These are phyloP conservation scores for Penicillium sp. DNA, from an alignment of 2,329 filamentous ascomycete species.

Conservation along the genomic window DNA sequence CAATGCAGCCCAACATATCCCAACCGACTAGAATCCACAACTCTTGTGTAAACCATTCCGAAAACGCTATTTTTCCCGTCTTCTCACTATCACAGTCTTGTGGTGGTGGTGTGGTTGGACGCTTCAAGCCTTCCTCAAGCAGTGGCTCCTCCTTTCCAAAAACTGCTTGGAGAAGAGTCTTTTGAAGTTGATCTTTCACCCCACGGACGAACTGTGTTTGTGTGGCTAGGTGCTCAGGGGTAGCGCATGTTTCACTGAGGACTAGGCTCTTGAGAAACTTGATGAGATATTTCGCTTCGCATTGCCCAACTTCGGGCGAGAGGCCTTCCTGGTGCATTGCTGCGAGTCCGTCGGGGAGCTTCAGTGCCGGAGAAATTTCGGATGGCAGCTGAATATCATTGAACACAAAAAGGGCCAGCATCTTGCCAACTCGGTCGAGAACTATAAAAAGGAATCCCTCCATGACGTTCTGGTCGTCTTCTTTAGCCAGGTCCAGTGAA, in stretches of 20 bases:
- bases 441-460: constrained; percentile 48
- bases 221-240: neutral
- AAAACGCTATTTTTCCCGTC: constrained; percentile 40
- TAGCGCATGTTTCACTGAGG: constrained; percentile 17
- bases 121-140: constrained; percentile 35
- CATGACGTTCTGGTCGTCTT: constrained; percentile 38
- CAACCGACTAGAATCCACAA: constrained; percentile 63
- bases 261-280: constrained; percentile 33
- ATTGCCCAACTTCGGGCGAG: constrained; percentile 30
- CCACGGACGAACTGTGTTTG: constrained; percentile 22
- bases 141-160: constrained; percentile 42
- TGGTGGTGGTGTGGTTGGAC: constrained; percentile 25
- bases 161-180: constrained; percentile 46
- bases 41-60: constrained; percentile 60
- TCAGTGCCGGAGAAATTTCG: constrained; percentile 31
- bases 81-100: constrained; percentile 14
- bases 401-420: constrained; percentile 47
- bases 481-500: constrained; percentile 30
- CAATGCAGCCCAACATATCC: constrained; percentile 45
- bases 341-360: constrained; percentile 37
- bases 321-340: constrained; percentile 27
- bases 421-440: constrained; percentile 44
- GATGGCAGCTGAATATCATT: constrained; percentile 35
- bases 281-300: constrained; percentile 43
- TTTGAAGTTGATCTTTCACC: constrained; percentile 41